Evolutionary conservation across 805 yeast species (phyloP).

Genomic region (Cyberlindnera veronae): DNA sequence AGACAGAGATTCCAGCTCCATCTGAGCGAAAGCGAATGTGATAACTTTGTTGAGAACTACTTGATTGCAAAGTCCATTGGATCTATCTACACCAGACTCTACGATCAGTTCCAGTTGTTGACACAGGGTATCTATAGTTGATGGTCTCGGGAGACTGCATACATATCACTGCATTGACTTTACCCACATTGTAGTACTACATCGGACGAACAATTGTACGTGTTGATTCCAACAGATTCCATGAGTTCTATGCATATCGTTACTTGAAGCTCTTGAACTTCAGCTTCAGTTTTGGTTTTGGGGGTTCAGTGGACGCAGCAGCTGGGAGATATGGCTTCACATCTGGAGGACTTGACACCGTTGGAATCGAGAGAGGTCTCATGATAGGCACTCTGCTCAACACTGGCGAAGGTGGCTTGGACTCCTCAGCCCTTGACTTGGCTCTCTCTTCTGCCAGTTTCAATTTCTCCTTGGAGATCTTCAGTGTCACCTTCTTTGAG

Average conservation of each 20-base stretch:
- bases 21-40: conserved; percentile 67
- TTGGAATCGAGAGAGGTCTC: neutral
- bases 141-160: no score
- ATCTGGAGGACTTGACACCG: neutral
- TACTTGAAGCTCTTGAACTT: conserved; percentile 8
- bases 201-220: no score
- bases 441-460: neutral
- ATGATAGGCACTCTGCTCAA: neutral
- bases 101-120: conserved; percentile 90
- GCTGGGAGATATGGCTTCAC: no score
- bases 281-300: conserved; percentile 18
- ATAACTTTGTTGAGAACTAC: conserved; percentile 69
- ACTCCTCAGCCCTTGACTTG: neutral
- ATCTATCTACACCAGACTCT: conserved; percentile 84
- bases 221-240: no score
- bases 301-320: neutral
- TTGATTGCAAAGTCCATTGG: conserved; percentile 81
- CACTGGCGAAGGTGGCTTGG: neutral
- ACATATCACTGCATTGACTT: no score
- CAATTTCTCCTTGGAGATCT: conserved; percentile 7
- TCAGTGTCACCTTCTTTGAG: conserved; percentile 15
- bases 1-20: conserved; percentile 81
- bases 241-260: no score
- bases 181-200: no score
- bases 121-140: conserved; percentile 92